phyloP scores from a whole-genome alignment of 495 filamentous ascomycete species.

The Astrocystis sublimbata region DNA sequence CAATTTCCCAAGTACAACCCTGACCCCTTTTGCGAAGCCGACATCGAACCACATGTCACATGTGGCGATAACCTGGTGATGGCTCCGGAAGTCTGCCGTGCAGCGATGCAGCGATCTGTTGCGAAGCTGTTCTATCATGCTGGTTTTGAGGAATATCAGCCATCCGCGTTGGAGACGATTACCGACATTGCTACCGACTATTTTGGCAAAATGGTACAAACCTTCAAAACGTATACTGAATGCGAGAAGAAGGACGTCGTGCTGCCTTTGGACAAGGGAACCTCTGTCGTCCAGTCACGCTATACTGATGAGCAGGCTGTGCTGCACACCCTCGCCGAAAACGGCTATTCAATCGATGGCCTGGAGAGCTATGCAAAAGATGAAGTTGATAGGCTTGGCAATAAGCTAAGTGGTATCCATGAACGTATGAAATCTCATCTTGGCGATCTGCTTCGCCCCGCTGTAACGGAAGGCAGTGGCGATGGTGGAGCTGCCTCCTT shows the following conservation, averaged over 20 bases:
- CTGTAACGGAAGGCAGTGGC: conserved; percentile 72
- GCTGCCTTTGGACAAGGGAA: conserved; percentile 30
- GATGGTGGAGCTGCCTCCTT: conserved; percentile 93
- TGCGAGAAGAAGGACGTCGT: conserved; percentile 62
- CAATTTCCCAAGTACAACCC: conserved; percentile 98
- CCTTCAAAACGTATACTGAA: conserved; percentile 79
- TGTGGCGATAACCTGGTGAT: conserved; percentile 87
- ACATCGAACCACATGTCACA: conserved; percentile 80
- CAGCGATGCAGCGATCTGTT: conserved; percentile 84
- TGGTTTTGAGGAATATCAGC: conserved; percentile 96
- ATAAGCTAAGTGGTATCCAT: conserved; percentile 81
- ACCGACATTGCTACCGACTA: conserved; percentile 91
- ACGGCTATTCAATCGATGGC: conserved; percentile 76
- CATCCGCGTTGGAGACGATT: conserved; percentile 84
- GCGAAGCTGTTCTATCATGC: conserved; percentile 95
- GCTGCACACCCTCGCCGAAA: conserved; percentile 78
- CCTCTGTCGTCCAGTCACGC: conserved; percentile 50
- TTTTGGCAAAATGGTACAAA: conserved; percentile 78
- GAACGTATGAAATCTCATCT: conserved; percentile 90
- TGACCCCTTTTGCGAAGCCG: conserved; percentile 82
- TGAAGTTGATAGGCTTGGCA: conserved; percentile 84
- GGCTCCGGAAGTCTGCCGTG: conserved; percentile 72
- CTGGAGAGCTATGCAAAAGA: conserved; percentile 91
- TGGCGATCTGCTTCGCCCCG: conserved; percentile 86
- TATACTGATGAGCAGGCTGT: conserved; percentile 83